These are phyloP conservation scores for Fomitopsis pinicola DNA, from an alignment of 1,284 basidiomycete species.

Conservation along the genomic window DNA sequence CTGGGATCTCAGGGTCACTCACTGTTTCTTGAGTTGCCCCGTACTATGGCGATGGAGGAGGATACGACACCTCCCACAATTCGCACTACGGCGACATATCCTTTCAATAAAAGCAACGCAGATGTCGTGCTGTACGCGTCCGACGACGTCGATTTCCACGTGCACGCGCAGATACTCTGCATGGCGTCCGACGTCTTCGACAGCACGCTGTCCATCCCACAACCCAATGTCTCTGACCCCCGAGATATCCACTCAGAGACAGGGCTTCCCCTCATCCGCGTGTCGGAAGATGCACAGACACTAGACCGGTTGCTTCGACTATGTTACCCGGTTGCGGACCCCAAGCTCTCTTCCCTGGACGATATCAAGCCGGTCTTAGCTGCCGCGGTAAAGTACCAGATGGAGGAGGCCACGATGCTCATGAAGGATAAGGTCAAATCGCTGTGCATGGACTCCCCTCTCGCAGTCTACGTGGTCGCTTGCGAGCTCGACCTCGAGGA, in stretches of 20 bases:
- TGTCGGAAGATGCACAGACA: constrained; percentile 2
- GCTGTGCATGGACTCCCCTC: neutral
- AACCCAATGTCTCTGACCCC: neutral
- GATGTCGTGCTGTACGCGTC: constrained; percentile 12
- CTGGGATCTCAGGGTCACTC: no score
- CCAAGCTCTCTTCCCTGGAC: neutral
- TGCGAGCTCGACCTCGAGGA: constrained; percentile 7
- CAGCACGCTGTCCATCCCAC: constrained; percentile 5
- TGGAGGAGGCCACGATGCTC: constrained; percentile 5
- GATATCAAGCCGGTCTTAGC: constrained; percentile 3
- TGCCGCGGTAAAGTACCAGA: constrained; percentile 11
- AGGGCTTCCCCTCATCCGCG: neutral
- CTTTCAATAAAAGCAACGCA: constrained; percentile 9
- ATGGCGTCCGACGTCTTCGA: constrained; percentile 10
- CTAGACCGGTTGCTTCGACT: constrained; percentile 5
- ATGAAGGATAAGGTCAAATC: constrained; percentile 3
- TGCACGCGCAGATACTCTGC: constrained; percentile 9
- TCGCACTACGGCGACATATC: constrained; percentile 1
- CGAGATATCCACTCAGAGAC: neutral
- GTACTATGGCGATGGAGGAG: neutral
- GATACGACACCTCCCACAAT: neutral
- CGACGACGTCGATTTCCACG: constrained; percentile 9
- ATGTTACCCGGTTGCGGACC: constrained; percentile 6
- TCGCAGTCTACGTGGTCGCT: constrained; percentile 8
- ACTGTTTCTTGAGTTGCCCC: no score